Conservation (phyloP, 768 basidiomycete genomes). For the Trametes sanguinea region DNA sequence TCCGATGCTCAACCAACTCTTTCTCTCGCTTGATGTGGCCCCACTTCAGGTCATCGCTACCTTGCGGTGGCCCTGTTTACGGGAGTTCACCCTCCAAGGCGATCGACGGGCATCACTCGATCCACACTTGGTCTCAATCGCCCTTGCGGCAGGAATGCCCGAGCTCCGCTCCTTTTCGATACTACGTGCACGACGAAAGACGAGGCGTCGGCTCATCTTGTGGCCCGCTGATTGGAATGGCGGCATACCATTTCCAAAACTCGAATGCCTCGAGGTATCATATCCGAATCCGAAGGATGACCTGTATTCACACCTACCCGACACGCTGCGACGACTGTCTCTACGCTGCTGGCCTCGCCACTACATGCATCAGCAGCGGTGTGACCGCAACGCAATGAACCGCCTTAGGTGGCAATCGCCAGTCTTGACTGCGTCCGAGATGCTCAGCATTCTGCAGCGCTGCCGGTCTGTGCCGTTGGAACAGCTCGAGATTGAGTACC, state of each 20-base stretch:
- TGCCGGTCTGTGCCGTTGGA: neutral
- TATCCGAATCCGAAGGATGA: neutral
- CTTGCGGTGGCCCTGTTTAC: neutral
- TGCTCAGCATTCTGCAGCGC: neutral
- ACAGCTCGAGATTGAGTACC: conserved; percentile 4
- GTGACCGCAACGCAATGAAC: neutral
- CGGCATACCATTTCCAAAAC: neutral
- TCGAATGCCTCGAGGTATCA: neutral
- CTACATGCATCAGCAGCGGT: neutral
- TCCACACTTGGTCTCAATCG: too few relatives aligned
- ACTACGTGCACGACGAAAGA: neutral
- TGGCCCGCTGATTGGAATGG: neutral
- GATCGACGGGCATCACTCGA: neutral
- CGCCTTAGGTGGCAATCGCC: neutral
- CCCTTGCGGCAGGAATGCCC: neutral
- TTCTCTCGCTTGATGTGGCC: neutral
- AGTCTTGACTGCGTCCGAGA: neutral
- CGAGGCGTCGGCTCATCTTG: neutral
- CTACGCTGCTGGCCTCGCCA: neutral
- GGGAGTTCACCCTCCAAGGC: neutral
- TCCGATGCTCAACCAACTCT: neutral
- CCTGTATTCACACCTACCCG: neutral
- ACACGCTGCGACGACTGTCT: neutral
- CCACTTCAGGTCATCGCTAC: neutral
- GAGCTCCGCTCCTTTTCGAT: neutral